Conservation (phyloP, 2,329 filamentous ascomycete genomes). For the Venturia carpophila region DNA sequence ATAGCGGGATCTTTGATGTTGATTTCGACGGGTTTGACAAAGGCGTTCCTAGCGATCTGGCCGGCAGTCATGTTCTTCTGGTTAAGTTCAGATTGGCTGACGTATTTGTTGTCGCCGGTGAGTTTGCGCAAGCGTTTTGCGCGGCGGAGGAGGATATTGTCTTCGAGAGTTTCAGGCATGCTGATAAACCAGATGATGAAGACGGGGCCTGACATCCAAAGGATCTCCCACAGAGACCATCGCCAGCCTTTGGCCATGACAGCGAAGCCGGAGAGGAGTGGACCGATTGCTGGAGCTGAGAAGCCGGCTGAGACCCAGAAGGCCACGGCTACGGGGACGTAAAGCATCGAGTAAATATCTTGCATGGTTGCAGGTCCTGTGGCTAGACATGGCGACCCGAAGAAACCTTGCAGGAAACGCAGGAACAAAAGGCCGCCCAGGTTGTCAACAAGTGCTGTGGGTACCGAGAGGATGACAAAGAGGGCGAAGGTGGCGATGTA, state of each 20-base stretch:
- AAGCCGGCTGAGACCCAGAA: constrained; percentile 39
- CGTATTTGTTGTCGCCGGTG: constrained; percentile 49
- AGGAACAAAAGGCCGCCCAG: constrained; percentile 47
- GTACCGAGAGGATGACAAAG: constrained; percentile 45
- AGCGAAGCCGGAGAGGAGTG: constrained; percentile 24
- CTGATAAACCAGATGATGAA: constrained; percentile 26
- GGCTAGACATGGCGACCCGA: constrained; percentile 51
- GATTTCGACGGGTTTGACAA: constrained; percentile 50
- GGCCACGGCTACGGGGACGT: constrained; percentile 38
- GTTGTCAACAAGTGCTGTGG: constrained; percentile 41
- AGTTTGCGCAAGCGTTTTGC: constrained; percentile 53
- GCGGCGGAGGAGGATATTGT: constrained; percentile 54
- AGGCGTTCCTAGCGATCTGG: constrained; percentile 45
- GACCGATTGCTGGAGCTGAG: constrained; percentile 27
- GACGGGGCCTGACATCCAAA: constrained; percentile 24
- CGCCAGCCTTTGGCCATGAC: constrained; percentile 24
- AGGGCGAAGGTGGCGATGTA: constrained; percentile 40
- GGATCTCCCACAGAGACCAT: constrained; percentile 26
- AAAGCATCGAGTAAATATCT: constrained; percentile 40
- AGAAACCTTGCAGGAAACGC: constrained; percentile 46
- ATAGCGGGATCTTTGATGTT: constrained; percentile 34
- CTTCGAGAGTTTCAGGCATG: constrained; percentile 41
- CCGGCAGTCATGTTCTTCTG: constrained; percentile 45
- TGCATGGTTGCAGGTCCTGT: constrained; percentile 43
- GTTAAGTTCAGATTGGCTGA: constrained; percentile 57